phyloP scores from a whole-genome alignment of 345 rosid genomes.

The Jatropha curcas region DNA sequence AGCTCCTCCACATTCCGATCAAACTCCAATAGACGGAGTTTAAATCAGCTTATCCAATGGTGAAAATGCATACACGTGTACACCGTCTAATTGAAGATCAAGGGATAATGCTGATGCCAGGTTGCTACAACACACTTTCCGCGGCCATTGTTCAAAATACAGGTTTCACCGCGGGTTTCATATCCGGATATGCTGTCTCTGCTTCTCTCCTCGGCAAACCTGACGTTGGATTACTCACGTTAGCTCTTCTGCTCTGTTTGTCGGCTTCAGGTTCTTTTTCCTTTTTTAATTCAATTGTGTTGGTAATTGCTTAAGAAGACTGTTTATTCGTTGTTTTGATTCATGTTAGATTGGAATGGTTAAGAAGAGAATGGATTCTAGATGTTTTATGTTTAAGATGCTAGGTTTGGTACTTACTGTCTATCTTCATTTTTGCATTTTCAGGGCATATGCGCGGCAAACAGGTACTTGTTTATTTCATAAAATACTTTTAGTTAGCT shows the following conservation, averaged over 20 bases:
- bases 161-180: constrained; percentile 47
- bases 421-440: constrained; percentile 9
- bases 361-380: background rate
- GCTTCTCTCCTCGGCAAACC: constrained; percentile 52
- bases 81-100: constrained; percentile 51
- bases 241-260: background rate
- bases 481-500: no score
- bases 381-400: no score
- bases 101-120: constrained; percentile 47
- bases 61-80: constrained; percentile 48
- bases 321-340: no score
- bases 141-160: constrained; percentile 49
- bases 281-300: constrained; percentile 3
- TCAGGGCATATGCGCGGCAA: constrained; percentile 61
- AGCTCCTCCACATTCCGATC: background rate
- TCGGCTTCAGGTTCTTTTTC: background rate
- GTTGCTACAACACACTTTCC: constrained; percentile 57
- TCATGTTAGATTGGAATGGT: constrained; percentile 6
- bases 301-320: no score
- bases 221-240: constrained; percentile 56
- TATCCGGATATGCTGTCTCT: constrained; percentile 57
- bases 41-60: constrained; percentile 27
- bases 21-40: background rate
- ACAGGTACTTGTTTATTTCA: constrained; percentile 32
- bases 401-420: background rate